Conservation (phyloP, 2,329 filamentous ascomycete species). For the Diplodia mutila region DNA sequence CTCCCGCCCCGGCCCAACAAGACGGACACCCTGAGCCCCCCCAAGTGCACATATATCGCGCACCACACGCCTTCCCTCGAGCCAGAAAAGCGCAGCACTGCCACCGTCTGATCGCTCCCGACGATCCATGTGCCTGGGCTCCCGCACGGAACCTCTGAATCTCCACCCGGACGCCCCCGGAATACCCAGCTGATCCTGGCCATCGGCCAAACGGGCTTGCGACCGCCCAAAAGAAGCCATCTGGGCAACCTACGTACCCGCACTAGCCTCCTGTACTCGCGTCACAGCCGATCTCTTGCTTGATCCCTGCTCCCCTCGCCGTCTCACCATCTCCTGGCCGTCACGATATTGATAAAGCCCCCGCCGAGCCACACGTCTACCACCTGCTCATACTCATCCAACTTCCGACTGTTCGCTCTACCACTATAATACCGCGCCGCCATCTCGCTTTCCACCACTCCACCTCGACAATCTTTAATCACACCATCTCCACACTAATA, state of each 20-base stretch:
- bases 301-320: constrained; percentile 1
- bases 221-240: not conserved
- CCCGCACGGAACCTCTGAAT: not conserved
- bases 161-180: constrained; percentile 9
- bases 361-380: not conserved
- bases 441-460: not conserved
- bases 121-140: constrained; percentile 13
- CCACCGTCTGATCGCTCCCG: constrained; percentile 14
- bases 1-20: constrained; percentile 21
- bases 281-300: not conserved
- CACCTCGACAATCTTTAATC: not conserved
- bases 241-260: too few species aligned
- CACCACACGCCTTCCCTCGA: not conserved
- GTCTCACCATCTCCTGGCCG: constrained; percentile 18
- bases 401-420: not conserved
- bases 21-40: not conserved
- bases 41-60: constrained; percentile 11
- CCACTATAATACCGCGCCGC: not conserved
- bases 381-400: not conserved
- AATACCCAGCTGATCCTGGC: constrained; percentile 7
- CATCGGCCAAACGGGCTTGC: constrained; percentile 11
- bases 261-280: not conserved
- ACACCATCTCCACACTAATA: not conserved
- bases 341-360: constrained; percentile 16
- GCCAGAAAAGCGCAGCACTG: constrained; percentile 1